Percentiles rank a stretch among this genome's conserved stretches.
Evolutionary conservation across 768 basidiomycete genomes (phyloP).

Genomic region (Tylopilus rubrobrunneus): DNA sequence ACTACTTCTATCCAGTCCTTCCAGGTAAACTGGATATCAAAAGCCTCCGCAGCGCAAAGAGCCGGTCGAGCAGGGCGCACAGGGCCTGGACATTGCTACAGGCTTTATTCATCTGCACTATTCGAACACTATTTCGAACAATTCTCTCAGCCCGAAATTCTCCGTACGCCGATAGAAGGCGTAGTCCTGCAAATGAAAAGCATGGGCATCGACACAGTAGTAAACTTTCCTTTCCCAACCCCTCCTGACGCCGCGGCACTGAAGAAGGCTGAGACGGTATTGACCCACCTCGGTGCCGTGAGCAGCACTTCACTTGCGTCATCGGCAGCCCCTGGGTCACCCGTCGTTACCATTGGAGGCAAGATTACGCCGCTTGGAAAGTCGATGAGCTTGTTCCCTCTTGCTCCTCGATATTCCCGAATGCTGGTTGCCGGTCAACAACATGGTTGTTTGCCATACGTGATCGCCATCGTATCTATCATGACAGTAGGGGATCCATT

Average conservation of each 20-base stretch:
- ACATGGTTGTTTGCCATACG: constrained; percentile 88
- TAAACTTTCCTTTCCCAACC: constrained; percentile 98
- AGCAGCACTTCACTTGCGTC: constrained; percentile 31
- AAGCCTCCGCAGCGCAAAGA: constrained; percentile 91
- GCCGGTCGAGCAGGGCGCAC: constrained; percentile 97
- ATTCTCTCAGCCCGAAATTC: constrained; percentile 87
- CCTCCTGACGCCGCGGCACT: constrained; percentile 79
- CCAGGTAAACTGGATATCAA: constrained; percentile 74
- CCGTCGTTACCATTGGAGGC: constrained; percentile 39
- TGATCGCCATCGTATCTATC: constrained; percentile 86
- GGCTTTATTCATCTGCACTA: constrained; percentile 92
- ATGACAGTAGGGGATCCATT: constrained; percentile 96
- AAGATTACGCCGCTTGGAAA: constrained; percentile 88
- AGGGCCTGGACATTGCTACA: constrained; percentile 97
- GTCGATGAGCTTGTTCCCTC: constrained; percentile 89
- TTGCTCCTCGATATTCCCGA: constrained; percentile 91
- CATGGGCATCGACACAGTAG: constrained; percentile 95
- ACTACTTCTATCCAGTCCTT: constrained; percentile 28
- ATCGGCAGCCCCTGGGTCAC: constrained; percentile 10
- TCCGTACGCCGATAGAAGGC: constrained; percentile 94
- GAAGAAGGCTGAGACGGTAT: constrained; percentile 73
- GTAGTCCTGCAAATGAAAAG: constrained; percentile 98
- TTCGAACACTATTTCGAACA: constrained; percentile 90
- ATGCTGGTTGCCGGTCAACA: constrained; percentile 88
- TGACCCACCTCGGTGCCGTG: constrained; percentile 83